Conservation (phyloP, 352 stramenopile genomes). For the Phytophthora kernoviae region DNA sequence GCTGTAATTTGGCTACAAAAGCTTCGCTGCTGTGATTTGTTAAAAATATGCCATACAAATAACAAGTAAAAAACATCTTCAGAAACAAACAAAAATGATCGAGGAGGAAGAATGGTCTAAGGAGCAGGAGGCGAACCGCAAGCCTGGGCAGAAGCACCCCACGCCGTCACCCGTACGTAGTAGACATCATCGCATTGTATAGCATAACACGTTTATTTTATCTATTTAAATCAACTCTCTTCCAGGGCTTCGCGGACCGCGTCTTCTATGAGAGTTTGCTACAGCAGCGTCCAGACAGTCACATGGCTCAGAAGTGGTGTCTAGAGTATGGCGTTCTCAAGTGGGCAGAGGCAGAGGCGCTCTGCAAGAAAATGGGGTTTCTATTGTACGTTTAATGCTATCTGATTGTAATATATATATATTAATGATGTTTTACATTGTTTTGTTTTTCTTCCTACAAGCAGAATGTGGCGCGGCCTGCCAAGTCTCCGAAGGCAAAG, state of each 20-base stretch:
- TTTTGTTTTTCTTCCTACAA: not conserved
- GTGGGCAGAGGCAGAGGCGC: conserved; percentile 77
- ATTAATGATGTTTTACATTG: conserved; percentile 17
- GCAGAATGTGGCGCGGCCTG: conserved; percentile 58
- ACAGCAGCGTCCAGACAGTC: conserved; percentile 81
- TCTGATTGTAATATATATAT: no score
- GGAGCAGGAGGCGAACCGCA: conserved; percentile 88
- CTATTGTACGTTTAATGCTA: conserved; percentile 63
- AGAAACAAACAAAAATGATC: conserved; percentile 47
- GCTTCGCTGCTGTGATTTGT: no score
- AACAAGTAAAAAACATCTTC: no score
- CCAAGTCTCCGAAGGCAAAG: conserved; percentile 53
- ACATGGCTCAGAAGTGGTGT: conserved; percentile 91
- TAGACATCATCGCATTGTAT: conserved; percentile 1
- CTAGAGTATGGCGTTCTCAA: conserved; percentile 91
- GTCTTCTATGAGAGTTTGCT: conserved; percentile 92
- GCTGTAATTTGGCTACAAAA: no score
- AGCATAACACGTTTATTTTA: not conserved
- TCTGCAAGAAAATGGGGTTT: conserved; percentile 77
- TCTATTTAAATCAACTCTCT: not conserved
- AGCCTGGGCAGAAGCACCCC: conserved; percentile 88
- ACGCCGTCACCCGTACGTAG: conserved; percentile 81
- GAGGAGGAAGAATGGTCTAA: conserved; percentile 90
- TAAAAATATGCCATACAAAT: no score
- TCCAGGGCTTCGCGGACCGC: conserved; percentile 83